Evolutionary conservation across 2,329 filamentous ascomycete genomes (phyloP).

Genomic region (Botryotinia globosa): DNA sequence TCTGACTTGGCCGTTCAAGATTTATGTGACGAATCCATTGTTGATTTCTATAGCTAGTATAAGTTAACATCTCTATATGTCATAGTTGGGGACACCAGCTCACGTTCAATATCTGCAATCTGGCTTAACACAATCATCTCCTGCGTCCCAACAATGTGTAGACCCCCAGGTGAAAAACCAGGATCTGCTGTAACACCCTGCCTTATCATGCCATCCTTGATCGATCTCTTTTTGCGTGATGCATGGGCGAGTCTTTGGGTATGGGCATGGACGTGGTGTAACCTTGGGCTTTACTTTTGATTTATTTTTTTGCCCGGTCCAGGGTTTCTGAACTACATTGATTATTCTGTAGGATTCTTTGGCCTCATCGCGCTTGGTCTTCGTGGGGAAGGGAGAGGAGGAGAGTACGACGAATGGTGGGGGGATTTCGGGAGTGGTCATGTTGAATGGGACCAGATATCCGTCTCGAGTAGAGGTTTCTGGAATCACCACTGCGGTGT

Average conservation of each 20-base stretch:
- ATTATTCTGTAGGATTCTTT: not conserved
- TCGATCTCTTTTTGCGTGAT: slow-evolving; percentile 12
- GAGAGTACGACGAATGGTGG: not conserved
- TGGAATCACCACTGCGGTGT: not conserved
- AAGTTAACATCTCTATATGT: not conserved
- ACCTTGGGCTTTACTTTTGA: not conserved
- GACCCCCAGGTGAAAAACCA: not conserved
- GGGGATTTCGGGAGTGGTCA: not conserved
- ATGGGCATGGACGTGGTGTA: not conserved
- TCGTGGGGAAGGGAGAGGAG: not conserved
- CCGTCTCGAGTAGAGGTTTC: not conserved
- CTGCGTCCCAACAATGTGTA: not conserved
- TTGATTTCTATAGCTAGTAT: not conserved
- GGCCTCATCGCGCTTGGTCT: not conserved
- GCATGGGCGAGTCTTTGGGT: not conserved
- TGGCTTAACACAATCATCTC: not conserved
- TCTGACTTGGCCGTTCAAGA: too few relatives aligned
- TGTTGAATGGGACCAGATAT: not conserved
- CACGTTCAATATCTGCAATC: not conserved
- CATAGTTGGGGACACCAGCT: not conserved
- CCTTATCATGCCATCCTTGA: not conserved
- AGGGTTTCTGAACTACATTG: too few relatives aligned
- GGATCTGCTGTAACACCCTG: not conserved
- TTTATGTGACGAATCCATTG: too few relatives aligned
- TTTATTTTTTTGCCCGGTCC: not conserved